Evolutionary conservation across 208 protist genomes (phyloP).

Genomic region (Crithidia acanthocephali): DNA sequence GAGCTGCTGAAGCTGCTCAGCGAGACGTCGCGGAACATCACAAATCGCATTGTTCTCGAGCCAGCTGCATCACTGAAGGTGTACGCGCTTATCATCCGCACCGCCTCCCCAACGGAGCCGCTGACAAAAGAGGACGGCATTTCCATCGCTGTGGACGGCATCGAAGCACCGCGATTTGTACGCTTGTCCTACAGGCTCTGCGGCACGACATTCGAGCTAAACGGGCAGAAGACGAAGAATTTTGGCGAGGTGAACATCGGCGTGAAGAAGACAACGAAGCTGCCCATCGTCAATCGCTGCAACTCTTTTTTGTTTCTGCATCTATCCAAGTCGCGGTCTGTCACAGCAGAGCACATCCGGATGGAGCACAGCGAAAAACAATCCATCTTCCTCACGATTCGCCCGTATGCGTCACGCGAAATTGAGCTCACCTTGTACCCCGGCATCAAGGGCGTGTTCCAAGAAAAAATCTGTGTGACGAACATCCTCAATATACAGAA

Average conservation of each 20-base stretch:
- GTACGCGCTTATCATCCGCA: conserved; percentile 73
- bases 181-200: conserved; percentile 83
- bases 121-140: conserved; percentile 88
- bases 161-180: conserved; percentile 84
- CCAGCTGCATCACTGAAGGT: conserved; percentile 43
- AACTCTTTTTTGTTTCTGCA: conserved; percentile 74
- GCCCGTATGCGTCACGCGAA: conserved; percentile 82
- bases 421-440: conserved; percentile 82
- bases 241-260: conserved; percentile 92
- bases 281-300: conserved; percentile 81
- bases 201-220: conserved; percentile 67
- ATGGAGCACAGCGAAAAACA: conserved; percentile 79
- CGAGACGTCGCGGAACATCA: conserved; percentile 38
- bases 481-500: conserved; percentile 81
- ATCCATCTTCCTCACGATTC: conserved; percentile 66
- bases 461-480: conserved; percentile 73
- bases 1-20: conserved; percentile 46
- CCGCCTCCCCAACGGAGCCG: conserved; percentile 41
- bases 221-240: conserved; percentile 87
- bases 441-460: conserved; percentile 83
- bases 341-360: conserved; percentile 83
- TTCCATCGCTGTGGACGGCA: conserved; percentile 61
- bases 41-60: conserved; percentile 45
- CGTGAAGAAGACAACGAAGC: conserved; percentile 78
- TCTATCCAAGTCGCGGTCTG: conserved; percentile 80